Conservation (phyloP, 2,329 filamentous ascomycete species). For the Cladobotryum mycophilum region DNA sequence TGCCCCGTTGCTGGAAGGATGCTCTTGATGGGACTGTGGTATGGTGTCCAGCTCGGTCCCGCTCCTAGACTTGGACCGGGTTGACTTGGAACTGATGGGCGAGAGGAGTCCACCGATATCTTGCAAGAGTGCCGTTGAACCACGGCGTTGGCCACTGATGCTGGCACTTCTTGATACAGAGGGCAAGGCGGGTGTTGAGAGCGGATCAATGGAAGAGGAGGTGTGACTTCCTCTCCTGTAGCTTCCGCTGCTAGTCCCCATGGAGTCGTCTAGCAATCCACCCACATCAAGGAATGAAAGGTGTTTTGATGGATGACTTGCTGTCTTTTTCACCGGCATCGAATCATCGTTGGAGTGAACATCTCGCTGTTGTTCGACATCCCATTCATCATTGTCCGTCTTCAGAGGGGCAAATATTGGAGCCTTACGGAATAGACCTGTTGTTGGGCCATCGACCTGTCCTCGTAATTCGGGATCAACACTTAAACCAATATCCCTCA, state of each 20-base stretch:
- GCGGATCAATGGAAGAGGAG: conserved; percentile 35
- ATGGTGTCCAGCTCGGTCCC: conserved; percentile 43
- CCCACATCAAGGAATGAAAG: conserved; percentile 85
- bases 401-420: conserved; percentile 26
- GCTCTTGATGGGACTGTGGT: conserved; percentile 34
- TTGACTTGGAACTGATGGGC: conserved; percentile 31
- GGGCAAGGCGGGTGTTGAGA: conserved; percentile 30
- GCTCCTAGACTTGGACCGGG: conserved; percentile 23
- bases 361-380: conserved; percentile 36
- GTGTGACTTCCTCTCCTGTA: conserved; percentile 35
- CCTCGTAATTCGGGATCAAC: conserved; percentile 48
- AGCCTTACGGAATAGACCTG: conserved; percentile 29
- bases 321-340: not conserved
- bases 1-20: conserved; percentile 24
- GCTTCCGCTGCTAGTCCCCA: conserved; percentile 24
- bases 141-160: conserved; percentile 41
- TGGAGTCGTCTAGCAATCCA: conserved; percentile 56
- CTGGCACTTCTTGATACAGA: conserved; percentile 41
- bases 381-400: conserved; percentile 40
- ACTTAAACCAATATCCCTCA: conserved; percentile 70
- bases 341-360: not conserved
- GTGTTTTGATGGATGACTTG: conserved; percentile 33
- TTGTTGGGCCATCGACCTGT: conserved; percentile 19
- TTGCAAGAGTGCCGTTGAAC: conserved; percentile 52
- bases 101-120: conserved; percentile 51